Evolutionary conservation across 2,329 filamentous ascomycete genomes (phyloP).

Genomic region (Bimuria novae-zelandiae): DNA sequence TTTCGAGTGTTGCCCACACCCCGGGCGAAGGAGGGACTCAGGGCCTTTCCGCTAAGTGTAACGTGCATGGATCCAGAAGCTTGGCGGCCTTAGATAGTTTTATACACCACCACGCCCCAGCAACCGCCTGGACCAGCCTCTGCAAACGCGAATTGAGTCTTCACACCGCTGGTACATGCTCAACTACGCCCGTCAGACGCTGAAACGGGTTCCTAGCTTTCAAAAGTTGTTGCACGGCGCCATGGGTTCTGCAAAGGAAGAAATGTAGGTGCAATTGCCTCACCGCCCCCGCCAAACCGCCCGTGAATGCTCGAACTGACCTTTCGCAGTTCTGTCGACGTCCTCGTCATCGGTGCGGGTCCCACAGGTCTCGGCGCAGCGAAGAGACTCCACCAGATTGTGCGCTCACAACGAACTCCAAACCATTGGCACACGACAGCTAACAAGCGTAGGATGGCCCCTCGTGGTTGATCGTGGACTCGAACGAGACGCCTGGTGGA

Average conservation of each 20-base stretch:
- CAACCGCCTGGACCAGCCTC: constrained; percentile 19
- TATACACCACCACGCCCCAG: constrained; percentile 17
- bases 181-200: constrained; percentile 44
- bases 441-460: constrained; percentile 70
- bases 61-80: neutral
- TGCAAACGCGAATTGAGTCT: constrained; percentile 20
- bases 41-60: constrained; percentile 5
- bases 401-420: constrained; percentile 53
- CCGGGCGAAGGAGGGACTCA: constrained; percentile 7
- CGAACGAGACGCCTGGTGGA: constrained; percentile 89
- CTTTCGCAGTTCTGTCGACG: constrained; percentile 77
- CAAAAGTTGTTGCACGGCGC: constrained; percentile 47
- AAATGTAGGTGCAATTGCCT: constrained; percentile 41
- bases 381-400: constrained; percentile 96
- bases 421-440: constrained; percentile 23
- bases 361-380: constrained; percentile 97
- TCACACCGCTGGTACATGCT: constrained; percentile 42
- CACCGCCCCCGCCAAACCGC: constrained; percentile 32
- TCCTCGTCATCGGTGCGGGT: constrained; percentile 96
- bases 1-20: constrained; percentile 24
- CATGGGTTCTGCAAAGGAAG: constrained; percentile 47
- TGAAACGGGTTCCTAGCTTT: constrained; percentile 49
- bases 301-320: constrained; percentile 25
- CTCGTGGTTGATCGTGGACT: constrained; percentile 96
- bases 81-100: constrained; percentile 17